Base-by-base conservation (phyloP, 1,284 basidiomycete species). In the Ceraceosorus bombacis region DNA sequence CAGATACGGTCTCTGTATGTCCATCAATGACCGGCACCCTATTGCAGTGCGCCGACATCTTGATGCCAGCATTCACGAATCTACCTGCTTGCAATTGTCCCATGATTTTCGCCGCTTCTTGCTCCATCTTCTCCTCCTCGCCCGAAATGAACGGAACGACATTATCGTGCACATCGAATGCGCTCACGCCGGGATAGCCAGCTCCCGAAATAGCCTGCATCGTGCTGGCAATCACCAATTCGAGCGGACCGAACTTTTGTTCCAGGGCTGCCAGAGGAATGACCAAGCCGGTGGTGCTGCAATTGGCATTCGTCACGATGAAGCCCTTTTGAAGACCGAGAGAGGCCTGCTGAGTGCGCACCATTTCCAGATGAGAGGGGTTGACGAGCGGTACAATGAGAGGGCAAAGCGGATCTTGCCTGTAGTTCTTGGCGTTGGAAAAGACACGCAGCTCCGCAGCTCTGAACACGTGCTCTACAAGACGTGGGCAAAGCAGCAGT, bases 251-350 rank as follows among this genome's bases (percentile, higher is more conserved):
- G 68, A 98, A 99, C 0, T 87, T 83, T 66, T 85, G 85, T 80
- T 97, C 92, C 68, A 99, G 85, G 0, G 94, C 94, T 59, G 86
- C 85, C 67, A 99, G 85, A 10, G 93, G 91, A 50, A 98, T 86
- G 64, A 95, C 91, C 66, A 89, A 83, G 37, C 88, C 94, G 1
- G 95, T 99, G 13, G 95, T 97, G 41, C 90, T 90, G 81, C 95
- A 98, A 81, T 98, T 98, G 68, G 95, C 95, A 78, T 99, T 99
- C 60, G 91, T 94, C 65, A 98, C 87, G 78, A 99, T 94, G 82
- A 91, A 98, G 3, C 95, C 95, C 69, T 86, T 88, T 0, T 70
- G 63, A 40, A 86, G 85, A 3, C 88, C 87, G 52, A 74, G 80
- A 8, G 84, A 75, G 62, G 83, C 86, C 53, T 67, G 67, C 80